phyloP scores from a whole-genome alignment of 2,329 filamentous ascomycete genomes.

The Apiospora phragmitis region DNA sequence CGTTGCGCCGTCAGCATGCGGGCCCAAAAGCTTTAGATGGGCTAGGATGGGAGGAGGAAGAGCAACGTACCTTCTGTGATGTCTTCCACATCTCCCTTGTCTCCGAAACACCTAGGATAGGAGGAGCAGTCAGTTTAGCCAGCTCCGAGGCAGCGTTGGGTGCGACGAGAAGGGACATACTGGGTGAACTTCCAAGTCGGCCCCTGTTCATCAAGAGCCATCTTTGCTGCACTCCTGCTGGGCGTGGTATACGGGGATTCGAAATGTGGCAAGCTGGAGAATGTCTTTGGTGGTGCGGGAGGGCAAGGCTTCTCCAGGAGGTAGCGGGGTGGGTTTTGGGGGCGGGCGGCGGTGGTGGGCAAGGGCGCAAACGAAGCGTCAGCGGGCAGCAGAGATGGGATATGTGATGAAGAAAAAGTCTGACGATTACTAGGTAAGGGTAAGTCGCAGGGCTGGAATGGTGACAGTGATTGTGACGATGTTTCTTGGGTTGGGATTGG shows the following conservation, averaged over 20 bases:
- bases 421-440: slow-evolving; percentile 6
- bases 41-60: slow-evolving; percentile 22
- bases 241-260: not conserved
- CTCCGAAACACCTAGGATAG: slow-evolving; percentile 83
- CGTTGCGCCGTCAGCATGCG: slow-evolving; percentile 24
- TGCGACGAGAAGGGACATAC: not conserved
- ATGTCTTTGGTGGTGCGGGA: not conserved
- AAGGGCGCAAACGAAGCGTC: slow-evolving; percentile 4
- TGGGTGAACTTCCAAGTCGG: slow-evolving; percentile 12
- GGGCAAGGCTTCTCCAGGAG: slow-evolving; percentile 7
- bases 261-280: not conserved
- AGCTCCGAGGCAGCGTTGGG: not conserved
- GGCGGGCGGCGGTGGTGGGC: slow-evolving; percentile 4
- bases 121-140: not conserved
- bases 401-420: slow-evolving; percentile 7
- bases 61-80: slow-evolving; percentile 80
- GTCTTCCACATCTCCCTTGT: slow-evolving; percentile 98
- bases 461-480: slow-evolving; percentile 4
- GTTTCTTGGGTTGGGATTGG: slow-evolving; percentile 6
- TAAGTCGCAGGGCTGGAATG: not conserved
- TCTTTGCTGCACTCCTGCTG: slow-evolving; percentile 6
- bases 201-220: slow-evolving; percentile 8
- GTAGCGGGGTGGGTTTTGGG: slow-evolving; percentile 8
- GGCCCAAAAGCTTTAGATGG: slow-evolving; percentile 8
- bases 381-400: not conserved